These are phyloP conservation scores for Beauveria asiatica DNA, from an alignment of 2,329 filamentous ascomycete species.

Conservation along the genomic window DNA sequence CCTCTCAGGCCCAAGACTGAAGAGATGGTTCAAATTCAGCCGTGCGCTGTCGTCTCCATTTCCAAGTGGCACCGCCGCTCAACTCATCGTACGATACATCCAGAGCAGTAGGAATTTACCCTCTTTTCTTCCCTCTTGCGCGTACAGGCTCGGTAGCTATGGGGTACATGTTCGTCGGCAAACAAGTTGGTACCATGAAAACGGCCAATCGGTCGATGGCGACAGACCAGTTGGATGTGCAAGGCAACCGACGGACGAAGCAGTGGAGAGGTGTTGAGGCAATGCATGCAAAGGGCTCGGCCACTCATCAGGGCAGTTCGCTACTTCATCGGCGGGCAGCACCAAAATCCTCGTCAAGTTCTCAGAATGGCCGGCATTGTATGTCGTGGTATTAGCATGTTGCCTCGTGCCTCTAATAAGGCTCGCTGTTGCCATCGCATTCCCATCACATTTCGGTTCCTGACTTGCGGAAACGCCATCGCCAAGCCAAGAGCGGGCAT, in stretches of 20 bases:
- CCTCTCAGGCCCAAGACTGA: neutral
- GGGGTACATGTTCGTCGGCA: neutral
- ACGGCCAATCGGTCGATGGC: neutral
- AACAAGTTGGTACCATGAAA: neutral
- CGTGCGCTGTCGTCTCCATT: neutral
- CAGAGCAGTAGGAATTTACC: neutral
- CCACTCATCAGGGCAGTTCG: neutral
- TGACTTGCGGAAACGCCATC: neutral
- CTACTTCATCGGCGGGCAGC: neutral
- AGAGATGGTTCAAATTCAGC: neutral
- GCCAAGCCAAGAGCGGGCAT: neutral
- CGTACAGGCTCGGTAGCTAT: neutral
- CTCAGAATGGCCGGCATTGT: neutral
- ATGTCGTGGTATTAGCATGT: neutral
- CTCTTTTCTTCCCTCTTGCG: neutral
- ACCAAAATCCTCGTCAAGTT: neutral
- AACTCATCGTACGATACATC: neutral
- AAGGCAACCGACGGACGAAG: neutral
- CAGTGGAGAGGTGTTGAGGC: neutral
- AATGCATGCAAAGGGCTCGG: neutral
- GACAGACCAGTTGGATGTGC: neutral
- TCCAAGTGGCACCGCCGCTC: neutral
- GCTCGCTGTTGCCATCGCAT: neutral
- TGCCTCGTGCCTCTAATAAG: neutral
- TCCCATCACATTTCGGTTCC: neutral